phyloP scores from a whole-genome alignment of 331 rosid genomes.

The Acacia concinna region DNA sequence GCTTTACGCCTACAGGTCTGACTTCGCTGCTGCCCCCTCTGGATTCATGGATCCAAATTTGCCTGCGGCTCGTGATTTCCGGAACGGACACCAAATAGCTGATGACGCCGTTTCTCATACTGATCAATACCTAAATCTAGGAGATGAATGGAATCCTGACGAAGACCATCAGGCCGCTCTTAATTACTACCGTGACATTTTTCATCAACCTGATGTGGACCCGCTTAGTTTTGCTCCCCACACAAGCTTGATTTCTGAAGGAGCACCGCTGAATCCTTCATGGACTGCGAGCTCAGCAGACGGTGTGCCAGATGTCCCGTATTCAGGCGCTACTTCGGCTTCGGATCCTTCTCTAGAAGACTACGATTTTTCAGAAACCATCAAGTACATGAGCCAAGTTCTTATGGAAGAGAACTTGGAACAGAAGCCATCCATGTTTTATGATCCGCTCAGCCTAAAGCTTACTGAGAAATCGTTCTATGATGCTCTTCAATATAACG shows the following conservation, averaged over 20 bases:
- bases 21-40: background rate
- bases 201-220: slow-evolving; percentile 7
- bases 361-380: slow-evolving; percentile 55
- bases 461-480: slow-evolving; percentile 70
- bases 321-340: slow-evolving; percentile 11
- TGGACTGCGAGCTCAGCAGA: background rate
- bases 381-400: slow-evolving; percentile 60
- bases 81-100: background rate
- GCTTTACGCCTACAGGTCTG: background rate
- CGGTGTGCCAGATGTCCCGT: background rate
- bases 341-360: slow-evolving; percentile 58
- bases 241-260: slow-evolving; percentile 5
- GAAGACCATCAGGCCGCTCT: background rate
- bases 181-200: background rate
- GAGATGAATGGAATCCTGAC: background rate
- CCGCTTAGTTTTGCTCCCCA: slow-evolving; percentile 10
- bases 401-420: slow-evolving; percentile 73
- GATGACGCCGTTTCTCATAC: background rate
- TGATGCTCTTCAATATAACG: slow-evolving; percentile 51
- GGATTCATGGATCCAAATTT: slow-evolving; percentile 40
- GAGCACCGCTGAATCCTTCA: background rate
- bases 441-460: slow-evolving; percentile 59
- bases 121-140: background rate
- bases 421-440: slow-evolving; percentile 61
- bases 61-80: background rate